A percentile compares a stretch with the other conserved stretches of the same genome.
phyloP scores from a whole-genome alignment of 2,329 filamentous ascomycete genomes.

The Clarireedia monteithiana region DNA sequence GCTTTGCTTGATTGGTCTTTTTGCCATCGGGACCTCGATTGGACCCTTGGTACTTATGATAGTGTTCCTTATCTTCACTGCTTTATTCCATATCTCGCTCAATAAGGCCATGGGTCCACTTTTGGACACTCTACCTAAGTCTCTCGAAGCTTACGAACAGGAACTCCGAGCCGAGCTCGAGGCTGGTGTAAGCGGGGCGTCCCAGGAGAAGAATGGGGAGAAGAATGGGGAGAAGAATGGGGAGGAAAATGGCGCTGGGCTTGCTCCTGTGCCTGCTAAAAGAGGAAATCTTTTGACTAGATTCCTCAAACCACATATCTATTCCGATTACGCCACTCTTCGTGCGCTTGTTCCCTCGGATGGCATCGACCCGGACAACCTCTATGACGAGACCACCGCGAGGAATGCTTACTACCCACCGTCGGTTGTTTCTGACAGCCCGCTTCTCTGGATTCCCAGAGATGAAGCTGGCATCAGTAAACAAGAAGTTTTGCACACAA shows the following conservation, averaged over 20 bases:
- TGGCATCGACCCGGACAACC: constrained; percentile 35
- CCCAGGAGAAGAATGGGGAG: constrained; percentile 21
- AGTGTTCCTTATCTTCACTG: constrained; percentile 64
- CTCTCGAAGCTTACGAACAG: constrained; percentile 52
- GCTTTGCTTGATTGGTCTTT: constrained; percentile 76
- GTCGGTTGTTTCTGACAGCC: constrained; percentile 51
- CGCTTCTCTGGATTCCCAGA: constrained; percentile 77
- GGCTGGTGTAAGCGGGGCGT: constrained; percentile 10
- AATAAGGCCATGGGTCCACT: constrained; percentile 68
- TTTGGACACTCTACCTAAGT: constrained; percentile 52
- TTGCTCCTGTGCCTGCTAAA: constrained; percentile 32
- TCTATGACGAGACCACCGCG: constrained; percentile 55
- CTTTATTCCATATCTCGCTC: constrained; percentile 68
- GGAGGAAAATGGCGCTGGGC: not conserved
- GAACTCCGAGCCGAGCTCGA: constrained; percentile 24
- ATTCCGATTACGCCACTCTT: constrained; percentile 64
- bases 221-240: constrained; percentile 19
- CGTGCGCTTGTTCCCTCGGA: constrained; percentile 60
- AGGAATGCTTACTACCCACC: constrained; percentile 67
- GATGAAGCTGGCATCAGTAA: constrained; percentile 67
- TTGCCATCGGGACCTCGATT: constrained; percentile 59
- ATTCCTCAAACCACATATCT: constrained; percentile 72
- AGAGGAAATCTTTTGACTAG: constrained; percentile 52
- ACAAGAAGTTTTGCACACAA: constrained; percentile 69
- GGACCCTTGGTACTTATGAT: constrained; percentile 71